Evolutionary conservation across 176 grass and related monocot genomes (phyloP).

Genomic region (Ananas comosus): DNA sequence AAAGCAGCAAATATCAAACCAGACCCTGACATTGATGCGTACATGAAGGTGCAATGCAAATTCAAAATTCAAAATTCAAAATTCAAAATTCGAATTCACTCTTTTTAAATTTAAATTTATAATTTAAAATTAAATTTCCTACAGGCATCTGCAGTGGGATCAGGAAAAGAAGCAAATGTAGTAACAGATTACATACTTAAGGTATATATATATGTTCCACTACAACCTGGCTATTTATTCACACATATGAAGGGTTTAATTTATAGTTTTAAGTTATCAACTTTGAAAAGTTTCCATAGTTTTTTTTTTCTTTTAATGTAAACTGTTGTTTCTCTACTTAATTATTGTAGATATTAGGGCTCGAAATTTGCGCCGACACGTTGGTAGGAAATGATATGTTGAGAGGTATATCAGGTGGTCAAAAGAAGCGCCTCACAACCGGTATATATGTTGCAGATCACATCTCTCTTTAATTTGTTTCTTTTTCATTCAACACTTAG

Average conservation of each 20-base stretch:
- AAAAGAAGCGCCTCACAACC: constrained; percentile 28
- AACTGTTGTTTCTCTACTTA: constrained; percentile 62
- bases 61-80: background rate
- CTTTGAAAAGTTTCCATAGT: too few relatives aligned
- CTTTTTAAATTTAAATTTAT: background rate
- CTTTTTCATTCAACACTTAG: background rate
- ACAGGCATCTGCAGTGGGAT: constrained; percentile 1
- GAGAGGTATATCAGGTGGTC: constrained; percentile 28
- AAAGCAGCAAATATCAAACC: constrained; percentile 7
- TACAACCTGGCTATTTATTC: background rate
- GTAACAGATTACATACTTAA: constrained; percentile 9
- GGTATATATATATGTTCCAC: background rate
- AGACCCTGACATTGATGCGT: constrained; percentile 21
- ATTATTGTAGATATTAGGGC: constrained; percentile 28
- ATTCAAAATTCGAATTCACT: background rate
- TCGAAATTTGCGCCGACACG: constrained; percentile 25
- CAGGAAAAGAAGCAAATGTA: background rate
- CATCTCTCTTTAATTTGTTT: background rate
- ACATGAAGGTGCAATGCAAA: constrained; percentile 17
- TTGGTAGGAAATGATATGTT: constrained; percentile 29
- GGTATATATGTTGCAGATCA: constrained; percentile 1
- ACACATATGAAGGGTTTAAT: background rate
- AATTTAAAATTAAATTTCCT: background rate
- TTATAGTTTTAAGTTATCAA: too few relatives aligned
- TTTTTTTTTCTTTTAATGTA: constrained; percentile 21